Base-by-base conservation (phyloP, 2,329 filamentous ascomycete genomes). In the Cladosporium phlei region DNA sequence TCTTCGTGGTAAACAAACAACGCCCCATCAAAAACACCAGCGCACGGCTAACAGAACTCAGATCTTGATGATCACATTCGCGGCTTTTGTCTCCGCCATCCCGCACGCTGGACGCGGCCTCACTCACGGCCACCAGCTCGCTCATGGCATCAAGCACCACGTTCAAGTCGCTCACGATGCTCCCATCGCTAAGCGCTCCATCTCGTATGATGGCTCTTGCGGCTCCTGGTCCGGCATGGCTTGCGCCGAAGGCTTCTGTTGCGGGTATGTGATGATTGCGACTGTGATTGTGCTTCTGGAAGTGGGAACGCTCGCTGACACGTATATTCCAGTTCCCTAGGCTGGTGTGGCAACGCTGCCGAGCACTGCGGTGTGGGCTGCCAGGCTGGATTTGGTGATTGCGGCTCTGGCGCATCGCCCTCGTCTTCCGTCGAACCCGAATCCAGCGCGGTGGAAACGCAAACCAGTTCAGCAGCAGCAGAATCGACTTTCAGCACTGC, bases 281-380 rank as follows among this genome's bases (percentile, higher is more conserved):
- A 38, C n/a, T 22, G 10, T 2, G 7, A 16, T 21, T 9, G 25
- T 10, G n/a, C 11, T 38, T n/a, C 2, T 5, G 11, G 2, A 21
- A 14, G 12, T 14, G 5, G 14, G n/a, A 35, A 4, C 7, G 11
- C 12, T 19, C 11, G 20, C 44, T 47, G 5, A 47, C 21, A 10
- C 12, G 8, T 53, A n/a, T n/a, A n/a, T n/a, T n/a, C n/a, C 25
- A 50, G 32, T 49, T n/a, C 38, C 27, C 30, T 46, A 3, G 55
- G 56, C 21, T 59, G 54, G 50, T 59, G 56, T 42, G 56, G 56
- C n/a, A 42, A 34, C 16, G 46, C 39, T 17, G 35, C 11, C 19
- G 47, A 48, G 16, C 54, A 55, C 52, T 59, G 55, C 46, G 54
- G 50, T 17, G 38, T 42, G 25, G 58, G 57, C 10, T 60, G 57